Evolutionary conservation across 495 filamentous ascomycete species (phyloP), one percentile per base, ranked within the genome.

Genomic region (Astrothelium macrocarpum): DNA sequence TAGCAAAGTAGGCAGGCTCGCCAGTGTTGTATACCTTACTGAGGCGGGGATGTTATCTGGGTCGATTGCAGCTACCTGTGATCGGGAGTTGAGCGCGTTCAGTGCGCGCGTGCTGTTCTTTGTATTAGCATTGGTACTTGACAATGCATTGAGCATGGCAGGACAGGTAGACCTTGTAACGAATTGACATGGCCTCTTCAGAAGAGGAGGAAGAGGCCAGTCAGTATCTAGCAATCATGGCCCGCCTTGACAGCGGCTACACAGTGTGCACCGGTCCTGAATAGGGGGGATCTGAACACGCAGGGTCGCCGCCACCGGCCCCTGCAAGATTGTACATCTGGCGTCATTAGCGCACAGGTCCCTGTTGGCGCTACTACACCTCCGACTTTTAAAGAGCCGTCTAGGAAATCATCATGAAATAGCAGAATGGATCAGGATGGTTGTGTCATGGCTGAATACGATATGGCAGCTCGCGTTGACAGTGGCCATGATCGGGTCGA

Each of bases 401-500:
- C 20, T 5, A 18, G 20, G 45, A 14, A 18, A 49, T 25, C 5
- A 20, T 29, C 9, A 56, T 56, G 49, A 25, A 29, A 28, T 28
- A 16, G 16, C 49, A 28, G 12, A 56, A 5, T 9, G 25, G 2
- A 29, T 26, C 20, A 29, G 16, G 12, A 62, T 66, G 60, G 32
- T 23, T 2, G 26, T 61, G 7, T 18, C 20, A 9, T 67, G 65
- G 65, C 39, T 65, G 29, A 20, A 56, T 9, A 28, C 61, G 14
- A 31, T 62, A 28, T 69, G 60, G 67, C 62, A 65, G 46, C 18
- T 66, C 12, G 36, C 49, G 3, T 36, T 70, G 34, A 63, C 68
- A 2, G 32, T 79, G 59, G 78, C 78, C 18, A 81, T 84, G 46
- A 75, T 75, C 62, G 59, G 79, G 20, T 82, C 80, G n/a, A 82